phyloP scores from a whole-genome alignment of 2,329 filamentous ascomycete genomes.

The Thermoascus crustaceus region DNA sequence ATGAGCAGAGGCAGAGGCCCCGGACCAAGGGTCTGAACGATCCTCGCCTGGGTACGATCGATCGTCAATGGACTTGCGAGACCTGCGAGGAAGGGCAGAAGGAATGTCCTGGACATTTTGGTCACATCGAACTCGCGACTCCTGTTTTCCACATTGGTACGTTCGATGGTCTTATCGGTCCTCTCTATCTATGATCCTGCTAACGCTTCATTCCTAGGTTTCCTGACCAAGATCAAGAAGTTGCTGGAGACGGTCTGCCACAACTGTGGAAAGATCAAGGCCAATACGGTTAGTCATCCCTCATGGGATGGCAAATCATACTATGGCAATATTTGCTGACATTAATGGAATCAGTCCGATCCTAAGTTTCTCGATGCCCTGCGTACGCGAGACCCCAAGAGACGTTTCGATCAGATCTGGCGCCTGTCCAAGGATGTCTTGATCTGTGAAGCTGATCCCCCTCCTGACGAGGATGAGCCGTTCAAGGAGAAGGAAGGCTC shows the following conservation, averaged over 20 bases:
- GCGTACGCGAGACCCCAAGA: constrained; percentile 81
- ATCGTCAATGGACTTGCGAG: constrained; percentile 89
- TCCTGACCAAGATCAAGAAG: constrained; percentile 99
- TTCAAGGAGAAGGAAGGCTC: constrained; percentile 57
- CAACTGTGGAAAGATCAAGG: constrained; percentile 95
- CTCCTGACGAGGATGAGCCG: constrained; percentile 57
- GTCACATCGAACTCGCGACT: constrained; percentile 94
- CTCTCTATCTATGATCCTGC: constrained; percentile 8
- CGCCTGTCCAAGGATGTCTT: constrained; percentile 82
- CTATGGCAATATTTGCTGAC: constrained; percentile 44
- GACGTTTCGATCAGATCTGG: constrained; percentile 89
- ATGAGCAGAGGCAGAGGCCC: constrained; percentile 84
- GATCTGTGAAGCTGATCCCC: constrained; percentile 72
- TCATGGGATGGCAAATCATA: constrained; percentile 47
- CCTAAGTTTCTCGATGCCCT: constrained; percentile 75
- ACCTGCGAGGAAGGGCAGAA: constrained; percentile 94
- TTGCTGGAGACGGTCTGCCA: constrained; percentile 97
- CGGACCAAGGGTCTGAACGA: constrained; percentile 91
- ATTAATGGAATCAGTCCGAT: constrained; percentile 57
- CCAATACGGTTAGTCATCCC: constrained; percentile 90
- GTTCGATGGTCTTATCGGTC: constrained; percentile 9
- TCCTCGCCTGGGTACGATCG: constrained; percentile 90
- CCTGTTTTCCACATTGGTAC: constrained; percentile 82
- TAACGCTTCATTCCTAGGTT: constrained; percentile 53
- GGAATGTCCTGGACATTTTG: constrained; percentile 95